These are phyloP conservation scores for Salix suchowensis DNA, from an alignment of 345 rosid species.

Conservation along the genomic window DNA sequence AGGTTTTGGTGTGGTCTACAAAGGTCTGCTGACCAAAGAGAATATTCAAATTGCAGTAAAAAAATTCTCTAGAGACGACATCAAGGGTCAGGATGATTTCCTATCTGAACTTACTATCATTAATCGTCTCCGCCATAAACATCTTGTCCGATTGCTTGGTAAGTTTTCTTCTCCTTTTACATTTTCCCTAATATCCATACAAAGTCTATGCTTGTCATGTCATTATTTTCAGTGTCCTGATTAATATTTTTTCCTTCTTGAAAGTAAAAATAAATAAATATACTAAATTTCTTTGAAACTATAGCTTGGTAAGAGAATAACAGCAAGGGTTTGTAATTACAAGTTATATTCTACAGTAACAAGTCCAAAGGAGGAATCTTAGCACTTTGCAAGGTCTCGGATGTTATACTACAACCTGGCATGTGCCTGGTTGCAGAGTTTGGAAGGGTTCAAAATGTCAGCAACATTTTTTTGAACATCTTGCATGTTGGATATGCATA, in stretches of 20 bases:
- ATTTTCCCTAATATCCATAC: not conserved
- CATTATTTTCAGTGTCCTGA: not conserved
- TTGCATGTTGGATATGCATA: not conserved
- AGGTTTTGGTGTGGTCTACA: conserved; percentile 50
- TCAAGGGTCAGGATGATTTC: conserved; percentile 46
- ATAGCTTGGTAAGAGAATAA: not conserved
- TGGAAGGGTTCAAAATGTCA: no score
- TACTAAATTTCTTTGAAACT: not conserved
- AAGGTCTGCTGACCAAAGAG: conserved; percentile 40
- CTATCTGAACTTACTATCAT: conserved; percentile 58
- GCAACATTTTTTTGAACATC: not conserved
- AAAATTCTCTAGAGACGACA: conserved; percentile 39
- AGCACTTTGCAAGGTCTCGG: not conserved
- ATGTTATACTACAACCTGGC: not conserved
- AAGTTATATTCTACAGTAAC: not conserved
- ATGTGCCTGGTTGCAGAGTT: not conserved
- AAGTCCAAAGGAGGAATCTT: not conserved
- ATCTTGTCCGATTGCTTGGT: conserved; percentile 54
- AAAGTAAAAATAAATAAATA: not conserved
- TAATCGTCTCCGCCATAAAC: conserved; percentile 54
- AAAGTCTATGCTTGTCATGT: not conserved
- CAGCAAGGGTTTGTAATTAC: not conserved
- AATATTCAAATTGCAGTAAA: conserved; percentile 47
- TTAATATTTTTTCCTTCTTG: not conserved
- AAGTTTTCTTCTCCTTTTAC: not conserved